Evolutionary conservation across 257 asterid genomes (phyloP), one percentile per base, ranked within the genome.

Genomic region (Rehmannia glutinosa): DNA sequence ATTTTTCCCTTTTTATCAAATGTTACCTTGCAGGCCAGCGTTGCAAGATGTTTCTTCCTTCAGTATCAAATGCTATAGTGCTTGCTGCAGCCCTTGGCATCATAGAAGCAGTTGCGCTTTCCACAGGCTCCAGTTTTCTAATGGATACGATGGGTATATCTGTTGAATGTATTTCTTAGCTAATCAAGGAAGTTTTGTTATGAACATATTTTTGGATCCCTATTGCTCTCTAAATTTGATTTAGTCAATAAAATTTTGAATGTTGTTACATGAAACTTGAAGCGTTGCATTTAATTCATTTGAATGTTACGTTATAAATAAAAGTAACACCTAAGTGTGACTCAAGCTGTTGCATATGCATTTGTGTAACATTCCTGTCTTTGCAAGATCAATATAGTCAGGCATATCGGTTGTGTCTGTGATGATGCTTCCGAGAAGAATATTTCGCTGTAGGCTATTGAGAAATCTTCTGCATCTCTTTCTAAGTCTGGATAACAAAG

Each of bases 71-170:
- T 77, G 85, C 96, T 51, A 41, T 93, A 47, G 72, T 80, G 59
- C 96, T 93, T 65, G 99, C 99, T 67, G 73, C 88, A 2, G 90
- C 86, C 66, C 95, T 93, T 69, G 99, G 97, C 67, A 70, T 90
- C 67, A 64, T 76, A 20, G 97, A 93, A 83, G 89, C 97, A 62
- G 74, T 90, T 62, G 87, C 81, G 13, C 92, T 93, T 72, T 82
- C 78, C 64, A 0, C 71, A 25, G 95, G 97, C 63, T 88, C 99
- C 66, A 61, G 87, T 57, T 79, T 83, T 73, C 72, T 93, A 64
- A 73, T 93, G 92, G 76, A 83, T 82, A 70, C 86, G 78, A 86
- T 93, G 89, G 99, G 99, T 83, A 86, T 93, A 87, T 75, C 92
- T 81, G 94, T 76, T 83, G 99, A 90, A 93, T 85, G 99, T 93